These are phyloP conservation scores for Candida koratica DNA, from an alignment of 805 yeast genomes.

Conservation along the genomic window DNA sequence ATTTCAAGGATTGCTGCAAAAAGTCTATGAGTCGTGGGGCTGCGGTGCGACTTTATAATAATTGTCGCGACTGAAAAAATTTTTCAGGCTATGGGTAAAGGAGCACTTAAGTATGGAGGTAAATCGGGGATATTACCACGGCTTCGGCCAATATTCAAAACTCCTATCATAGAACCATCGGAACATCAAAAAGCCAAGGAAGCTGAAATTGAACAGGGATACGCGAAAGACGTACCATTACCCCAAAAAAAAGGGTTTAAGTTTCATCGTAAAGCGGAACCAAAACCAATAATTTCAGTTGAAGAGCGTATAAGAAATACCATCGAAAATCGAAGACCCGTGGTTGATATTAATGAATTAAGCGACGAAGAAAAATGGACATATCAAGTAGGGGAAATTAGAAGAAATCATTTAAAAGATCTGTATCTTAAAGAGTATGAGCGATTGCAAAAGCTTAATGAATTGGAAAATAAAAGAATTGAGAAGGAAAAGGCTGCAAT, in stretches of 20 bases:
- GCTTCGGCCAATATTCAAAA: constrained; percentile 68
- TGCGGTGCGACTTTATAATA: constrained; percentile 3
- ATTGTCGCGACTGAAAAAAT: constrained; percentile 5
- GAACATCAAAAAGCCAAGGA: constrained; percentile 41
- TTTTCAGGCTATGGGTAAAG: constrained; percentile 38
- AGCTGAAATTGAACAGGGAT: constrained; percentile 51
- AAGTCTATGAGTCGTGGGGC: constrained; percentile 59
- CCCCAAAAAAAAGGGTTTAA: constrained; percentile 51
- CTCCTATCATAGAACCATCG: constrained; percentile 51
- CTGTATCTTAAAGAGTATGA: constrained; percentile 55
- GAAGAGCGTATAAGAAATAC: constrained; percentile 54
- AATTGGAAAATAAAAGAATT: constrained; percentile 22
- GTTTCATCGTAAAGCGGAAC: constrained; percentile 51
- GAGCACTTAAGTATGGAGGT: constrained; percentile 49
- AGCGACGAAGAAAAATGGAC: constrained; percentile 42
- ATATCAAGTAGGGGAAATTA: constrained; percentile 54
- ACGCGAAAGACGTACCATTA: constrained; percentile 65
- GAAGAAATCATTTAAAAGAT: constrained; percentile 67
- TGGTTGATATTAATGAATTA: constrained; percentile 29
- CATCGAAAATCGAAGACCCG: constrained; percentile 43
- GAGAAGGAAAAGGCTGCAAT: constrained; percentile 18
- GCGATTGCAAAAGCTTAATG: constrained; percentile 39
- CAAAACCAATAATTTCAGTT: constrained; percentile 54
- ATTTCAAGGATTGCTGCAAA: constrained; percentile 48
- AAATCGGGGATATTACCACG: constrained; percentile 82